phyloP scores from a whole-genome alignment of 2,329 filamentous ascomycete species.

The Herpotrichia juniperi region DNA sequence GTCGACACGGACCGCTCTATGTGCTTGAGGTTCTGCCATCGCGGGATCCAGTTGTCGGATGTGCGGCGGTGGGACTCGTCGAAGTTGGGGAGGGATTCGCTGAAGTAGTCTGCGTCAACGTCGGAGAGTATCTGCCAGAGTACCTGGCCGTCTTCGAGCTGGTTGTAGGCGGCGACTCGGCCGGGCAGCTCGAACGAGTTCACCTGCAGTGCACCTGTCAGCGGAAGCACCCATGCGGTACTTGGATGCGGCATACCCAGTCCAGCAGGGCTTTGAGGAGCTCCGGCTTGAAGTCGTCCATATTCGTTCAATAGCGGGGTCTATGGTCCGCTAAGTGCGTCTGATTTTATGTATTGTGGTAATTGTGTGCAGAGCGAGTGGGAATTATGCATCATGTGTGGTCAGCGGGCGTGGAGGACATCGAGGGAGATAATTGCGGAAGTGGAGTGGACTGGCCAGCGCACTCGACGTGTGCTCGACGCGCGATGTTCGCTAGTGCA shows the following conservation, averaged over 20 bases:
- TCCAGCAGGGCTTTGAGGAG: slow-evolving; percentile 46
- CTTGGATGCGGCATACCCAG: slow-evolving; percentile 35
- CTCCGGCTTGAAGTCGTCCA: slow-evolving; percentile 49
- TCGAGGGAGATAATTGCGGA: slow-evolving; percentile 6
- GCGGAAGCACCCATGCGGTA: background rate
- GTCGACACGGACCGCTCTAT: slow-evolving; percentile 55
- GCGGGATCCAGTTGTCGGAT: slow-evolving; percentile 57
- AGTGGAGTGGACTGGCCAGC: background rate
- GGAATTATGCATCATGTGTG: slow-evolving; percentile 37
- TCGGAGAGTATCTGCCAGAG: slow-evolving; percentile 57
- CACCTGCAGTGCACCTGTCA: slow-evolving; percentile 35
- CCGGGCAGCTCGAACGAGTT: slow-evolving; percentile 51
- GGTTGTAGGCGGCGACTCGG: slow-evolving; percentile 46
- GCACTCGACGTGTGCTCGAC: slow-evolving; percentile 22
- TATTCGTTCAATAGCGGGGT: slow-evolving; percentile 20
- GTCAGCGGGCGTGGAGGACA: slow-evolving; percentile 13
- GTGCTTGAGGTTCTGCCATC: slow-evolving; percentile 61
- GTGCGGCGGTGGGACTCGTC: slow-evolving; percentile 50
- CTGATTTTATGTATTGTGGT: slow-evolving; percentile 16
- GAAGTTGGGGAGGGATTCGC: slow-evolving; percentile 52
- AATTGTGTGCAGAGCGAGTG: slow-evolving; percentile 15
- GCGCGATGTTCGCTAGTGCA: slow-evolving; percentile 30
- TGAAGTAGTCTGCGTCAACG: slow-evolving; percentile 56
- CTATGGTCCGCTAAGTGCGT: slow-evolving; percentile 25
- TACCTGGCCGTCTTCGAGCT: slow-evolving; percentile 54